These are phyloP conservation scores for Lactuca saligna DNA, from an alignment of 129 eudicot genomes.

Conservation along the genomic window DNA sequence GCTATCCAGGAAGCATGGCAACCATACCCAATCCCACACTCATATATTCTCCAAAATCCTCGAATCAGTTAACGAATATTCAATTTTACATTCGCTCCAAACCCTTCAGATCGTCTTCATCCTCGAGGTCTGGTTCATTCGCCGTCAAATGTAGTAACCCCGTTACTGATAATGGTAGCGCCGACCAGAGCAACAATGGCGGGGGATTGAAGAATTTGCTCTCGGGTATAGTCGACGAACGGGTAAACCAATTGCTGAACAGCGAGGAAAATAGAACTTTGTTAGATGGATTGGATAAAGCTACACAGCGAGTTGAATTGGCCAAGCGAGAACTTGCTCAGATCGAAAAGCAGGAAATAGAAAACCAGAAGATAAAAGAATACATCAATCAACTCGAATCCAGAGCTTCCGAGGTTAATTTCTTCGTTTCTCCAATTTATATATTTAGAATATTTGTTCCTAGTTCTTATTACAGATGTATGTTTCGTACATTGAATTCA, in stretches of 20 bases:
- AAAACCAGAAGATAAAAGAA: conserved; percentile 50
- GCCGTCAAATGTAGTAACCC: conserved; percentile 27
- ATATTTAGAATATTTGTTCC: neutral
- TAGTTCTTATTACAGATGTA: neutral
- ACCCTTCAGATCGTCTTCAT: conserved; percentile 20
- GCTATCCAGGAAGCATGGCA: conserved; percentile 27
- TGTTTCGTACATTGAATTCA: conserved; percentile 19
- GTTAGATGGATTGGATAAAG: conserved; percentile 80
- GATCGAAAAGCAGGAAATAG: conserved; percentile 67
- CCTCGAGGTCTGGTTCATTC: conserved; percentile 15
- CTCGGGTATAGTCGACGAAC: conserved; percentile 70
- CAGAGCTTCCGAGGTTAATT: conserved; percentile 74
- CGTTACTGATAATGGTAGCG: conserved; percentile 12
- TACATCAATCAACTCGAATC: conserved; percentile 69
- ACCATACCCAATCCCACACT: conserved; percentile 40
- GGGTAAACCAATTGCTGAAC: conserved; percentile 58
- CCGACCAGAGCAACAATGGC: conserved; percentile 23
- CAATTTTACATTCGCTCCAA: conserved; percentile 9
- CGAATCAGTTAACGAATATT: conserved; percentile 5
- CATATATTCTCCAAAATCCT: conserved; percentile 31
- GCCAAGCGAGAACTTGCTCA: conserved; percentile 78
- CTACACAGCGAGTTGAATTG: conserved; percentile 69
- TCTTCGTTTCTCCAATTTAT: neutral
- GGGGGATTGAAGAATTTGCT: conserved; percentile 52
- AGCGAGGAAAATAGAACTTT: conserved; percentile 78